Percentiles rank a stretch among this genome's conserved stretches.
phyloP scores from a whole-genome alignment of 1,139 yeast species.

The Scheffersomyces segobiensis region DNA sequence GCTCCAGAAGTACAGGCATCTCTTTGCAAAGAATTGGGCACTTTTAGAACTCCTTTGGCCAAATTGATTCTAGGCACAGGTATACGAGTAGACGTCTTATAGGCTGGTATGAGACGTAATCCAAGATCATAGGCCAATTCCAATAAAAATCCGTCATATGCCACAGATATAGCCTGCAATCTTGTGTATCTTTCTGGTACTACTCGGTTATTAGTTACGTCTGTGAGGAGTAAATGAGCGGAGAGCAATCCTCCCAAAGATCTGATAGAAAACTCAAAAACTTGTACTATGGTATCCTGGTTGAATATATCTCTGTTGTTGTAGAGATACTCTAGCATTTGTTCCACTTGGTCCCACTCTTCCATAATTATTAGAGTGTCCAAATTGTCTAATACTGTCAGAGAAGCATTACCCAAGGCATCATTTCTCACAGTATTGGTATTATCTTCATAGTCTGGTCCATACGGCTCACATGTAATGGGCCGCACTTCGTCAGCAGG shows the following conservation, averaged over 20 bases:
- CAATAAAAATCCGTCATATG: slow-evolving; percentile 71
- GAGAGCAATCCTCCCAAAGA: slow-evolving; percentile 78
- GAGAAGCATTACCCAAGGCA: slow-evolving; percentile 79
- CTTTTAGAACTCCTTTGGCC: slow-evolving; percentile 46
- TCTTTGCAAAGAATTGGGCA: slow-evolving; percentile 41
- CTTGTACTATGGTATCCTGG: slow-evolving; percentile 73
- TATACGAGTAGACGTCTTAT: slow-evolving; percentile 56
- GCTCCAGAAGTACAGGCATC: slow-evolving; percentile 91
- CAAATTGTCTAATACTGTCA: slow-evolving; percentile 74
- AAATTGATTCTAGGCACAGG: slow-evolving; percentile 78
- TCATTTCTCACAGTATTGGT: slow-evolving; percentile 70
- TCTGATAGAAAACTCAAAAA: slow-evolving; percentile 82
- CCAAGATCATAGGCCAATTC: slow-evolving; percentile 74
- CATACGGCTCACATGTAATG: slow-evolving; percentile 65
- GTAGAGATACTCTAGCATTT: slow-evolving; percentile 49
- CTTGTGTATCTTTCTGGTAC: slow-evolving; percentile 9
- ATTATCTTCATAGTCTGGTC: slow-evolving; percentile 57
- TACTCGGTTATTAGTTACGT: slow-evolving; percentile 33
- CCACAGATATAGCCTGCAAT: slow-evolving; percentile 20
- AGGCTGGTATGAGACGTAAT: slow-evolving; percentile 63
- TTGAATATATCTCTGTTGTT: slow-evolving; percentile 45
- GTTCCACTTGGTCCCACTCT: slow-evolving; percentile 55
- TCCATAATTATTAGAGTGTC: slow-evolving; percentile 78
- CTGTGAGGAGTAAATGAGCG: slow-evolving; percentile 67
- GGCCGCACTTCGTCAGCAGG: slow-evolving; percentile 88